Conservation (phyloP, 768 basidiomycete genomes). For the Mycena rosella region DNA sequence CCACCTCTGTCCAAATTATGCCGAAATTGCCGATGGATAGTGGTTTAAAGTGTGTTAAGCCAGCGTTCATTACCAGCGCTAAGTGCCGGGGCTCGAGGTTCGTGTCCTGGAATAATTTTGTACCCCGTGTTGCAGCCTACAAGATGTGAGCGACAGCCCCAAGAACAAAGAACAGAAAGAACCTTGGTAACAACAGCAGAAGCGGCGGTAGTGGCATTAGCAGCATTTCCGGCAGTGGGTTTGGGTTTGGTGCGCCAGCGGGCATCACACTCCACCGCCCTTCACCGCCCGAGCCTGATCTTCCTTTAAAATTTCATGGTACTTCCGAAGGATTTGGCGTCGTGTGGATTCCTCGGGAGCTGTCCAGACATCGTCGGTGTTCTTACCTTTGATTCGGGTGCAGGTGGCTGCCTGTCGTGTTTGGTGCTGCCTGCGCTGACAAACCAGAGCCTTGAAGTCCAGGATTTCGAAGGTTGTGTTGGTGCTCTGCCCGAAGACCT, state of each 20-base stretch:
- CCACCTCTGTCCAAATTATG: slow-evolving; percentile 6
- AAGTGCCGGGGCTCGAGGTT: background rate
- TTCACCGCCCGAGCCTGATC: slow-evolving; percentile 6
- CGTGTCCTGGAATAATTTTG: slow-evolving; percentile 5
- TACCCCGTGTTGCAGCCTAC: background rate
- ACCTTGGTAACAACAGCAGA: background rate
- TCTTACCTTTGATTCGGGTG: background rate
- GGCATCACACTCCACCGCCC: background rate
- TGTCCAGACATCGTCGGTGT: no score
- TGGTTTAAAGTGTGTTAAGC: background rate
- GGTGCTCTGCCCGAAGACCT: background rate
- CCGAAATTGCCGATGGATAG: slow-evolving; percentile 1
- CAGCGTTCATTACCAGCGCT: background rate
- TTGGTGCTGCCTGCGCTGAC: background rate
- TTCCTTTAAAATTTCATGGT: slow-evolving; percentile 13
- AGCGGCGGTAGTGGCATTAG: background rate
- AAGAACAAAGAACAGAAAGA: background rate
- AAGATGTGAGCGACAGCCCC: background rate
- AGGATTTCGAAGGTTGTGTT: background rate
- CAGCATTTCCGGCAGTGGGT: background rate
- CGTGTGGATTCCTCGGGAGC: background rate
- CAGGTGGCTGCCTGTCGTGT: slow-evolving; percentile 2
- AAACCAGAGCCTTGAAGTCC: background rate
- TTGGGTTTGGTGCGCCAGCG: background rate
- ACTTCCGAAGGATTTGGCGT: slow-evolving; percentile 7